Conservation (phyloP, 805 yeast genomes). For the Zygosaccharomyces kombuchaensis region DNA sequence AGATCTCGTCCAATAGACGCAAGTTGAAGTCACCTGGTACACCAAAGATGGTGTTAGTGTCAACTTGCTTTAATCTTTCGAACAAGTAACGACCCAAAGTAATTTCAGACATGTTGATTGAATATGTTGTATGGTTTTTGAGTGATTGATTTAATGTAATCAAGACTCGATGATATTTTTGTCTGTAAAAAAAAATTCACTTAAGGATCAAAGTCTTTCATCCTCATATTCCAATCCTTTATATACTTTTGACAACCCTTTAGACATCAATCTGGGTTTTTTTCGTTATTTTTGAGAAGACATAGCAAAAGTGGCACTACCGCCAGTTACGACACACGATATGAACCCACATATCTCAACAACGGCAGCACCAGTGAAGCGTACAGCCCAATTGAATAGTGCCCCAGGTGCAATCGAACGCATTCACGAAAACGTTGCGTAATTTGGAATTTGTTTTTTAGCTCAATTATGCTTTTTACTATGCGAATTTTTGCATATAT, state of each 20-base stretch:
- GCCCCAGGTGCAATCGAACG: neutral
- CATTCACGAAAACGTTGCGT: neutral
- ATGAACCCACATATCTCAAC: neutral
- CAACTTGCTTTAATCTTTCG: constrained; percentile 71
- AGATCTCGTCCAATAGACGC: constrained; percentile 64
- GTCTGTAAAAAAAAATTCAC: neutral
- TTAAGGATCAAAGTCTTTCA: neutral
- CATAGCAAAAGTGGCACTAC: constrained; percentile 7
- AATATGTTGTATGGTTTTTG: neutral
- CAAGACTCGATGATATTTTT: neutral
- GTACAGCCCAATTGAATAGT: neutral
- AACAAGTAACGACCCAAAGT: constrained; percentile 74
- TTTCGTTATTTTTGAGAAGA: neutral
- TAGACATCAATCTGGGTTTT: neutral
- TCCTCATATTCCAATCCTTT: neutral
- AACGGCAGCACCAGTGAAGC: neutral
- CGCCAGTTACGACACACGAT: neutral
- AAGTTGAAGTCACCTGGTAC: constrained; percentile 81
- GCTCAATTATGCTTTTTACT: neutral
- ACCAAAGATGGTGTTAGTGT: constrained; percentile 69
- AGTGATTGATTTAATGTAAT: neutral
- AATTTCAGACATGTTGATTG: constrained; percentile 41
- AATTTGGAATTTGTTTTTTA: neutral
- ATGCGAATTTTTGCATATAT: neutral
- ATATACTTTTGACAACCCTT: constrained; percentile 3